Conservation (phyloP, 2,329 filamentous ascomycete species). For the Alternaria ethzedia region DNA sequence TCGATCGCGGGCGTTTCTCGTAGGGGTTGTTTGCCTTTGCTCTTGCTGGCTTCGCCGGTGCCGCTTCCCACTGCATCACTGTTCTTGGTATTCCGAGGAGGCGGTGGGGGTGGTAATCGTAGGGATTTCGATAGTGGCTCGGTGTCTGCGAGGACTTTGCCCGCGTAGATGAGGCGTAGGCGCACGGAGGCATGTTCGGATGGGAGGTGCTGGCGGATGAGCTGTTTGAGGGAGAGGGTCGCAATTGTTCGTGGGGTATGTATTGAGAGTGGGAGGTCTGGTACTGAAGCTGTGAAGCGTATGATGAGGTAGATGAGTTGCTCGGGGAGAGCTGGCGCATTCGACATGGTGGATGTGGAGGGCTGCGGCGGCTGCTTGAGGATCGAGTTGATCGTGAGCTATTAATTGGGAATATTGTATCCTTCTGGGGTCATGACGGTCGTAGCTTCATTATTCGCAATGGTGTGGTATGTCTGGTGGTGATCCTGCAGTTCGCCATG, state of each 20-base stretch:
- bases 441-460: neutral
- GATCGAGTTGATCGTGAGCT: neutral
- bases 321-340: constrained; percentile 39
- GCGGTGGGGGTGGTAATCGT: constrained; percentile 65
- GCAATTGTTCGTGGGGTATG: constrained; percentile 71
- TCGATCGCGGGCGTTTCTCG: constrained; percentile 51
- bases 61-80: constrained; percentile 20
- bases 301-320: constrained; percentile 75
- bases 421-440: constrained; percentile 6
- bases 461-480: constrained; percentile 8
- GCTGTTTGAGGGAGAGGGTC: constrained; percentile 78
- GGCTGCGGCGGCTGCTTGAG: constrained; percentile 3
- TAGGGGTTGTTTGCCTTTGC: constrained; percentile 72
- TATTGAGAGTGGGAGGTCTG: constrained; percentile 83
- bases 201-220: constrained; percentile 76
- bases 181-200: constrained; percentile 68
- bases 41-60: constrained; percentile 44
- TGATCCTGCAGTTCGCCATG: constrained; percentile 3
- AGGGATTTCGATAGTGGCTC: constrained; percentile 72
- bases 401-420: neutral
- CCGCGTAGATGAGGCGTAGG: constrained; percentile 87
- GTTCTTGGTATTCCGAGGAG: constrained; percentile 40
- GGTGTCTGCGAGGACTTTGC: constrained; percentile 80
- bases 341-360: constrained; percentile 29
- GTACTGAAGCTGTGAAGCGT: constrained; percentile 85